Percentiles rank a stretch among this genome's conserved stretches.
These are phyloP conservation scores for Fraxinus quadrangulata DNA, from an alignment of 257 asterid genomes.

Conservation along the genomic window DNA sequence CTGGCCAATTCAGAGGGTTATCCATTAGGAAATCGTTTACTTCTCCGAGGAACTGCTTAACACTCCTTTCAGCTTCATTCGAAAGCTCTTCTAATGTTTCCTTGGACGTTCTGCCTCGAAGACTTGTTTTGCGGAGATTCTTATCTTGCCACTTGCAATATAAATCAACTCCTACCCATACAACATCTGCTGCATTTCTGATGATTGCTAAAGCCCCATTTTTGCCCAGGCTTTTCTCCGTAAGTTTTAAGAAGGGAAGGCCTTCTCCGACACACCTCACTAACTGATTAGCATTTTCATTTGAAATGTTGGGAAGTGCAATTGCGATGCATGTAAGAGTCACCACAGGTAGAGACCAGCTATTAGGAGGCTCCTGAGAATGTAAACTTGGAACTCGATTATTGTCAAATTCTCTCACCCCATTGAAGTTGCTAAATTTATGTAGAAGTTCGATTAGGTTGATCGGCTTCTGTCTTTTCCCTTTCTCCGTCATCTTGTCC, in stretches of 20 bases:
- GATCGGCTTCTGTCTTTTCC: constrained; percentile 8
- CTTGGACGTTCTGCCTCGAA: neutral
- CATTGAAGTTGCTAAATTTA: neutral
- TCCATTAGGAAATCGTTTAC: neutral
- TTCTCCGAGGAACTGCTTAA: neutral
- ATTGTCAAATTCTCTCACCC: constrained; percentile 8
- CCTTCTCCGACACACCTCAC: neutral
- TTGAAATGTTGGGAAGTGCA: constrained; percentile 13
- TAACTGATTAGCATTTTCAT: neutral
- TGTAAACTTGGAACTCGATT: neutral
- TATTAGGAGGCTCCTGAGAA: neutral
- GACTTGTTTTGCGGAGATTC: constrained; percentile 9
- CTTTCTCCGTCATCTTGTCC: neutral
- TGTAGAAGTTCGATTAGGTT: neutral
- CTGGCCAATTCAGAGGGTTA: constrained; percentile 21
- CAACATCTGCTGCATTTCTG: constrained; percentile 19
- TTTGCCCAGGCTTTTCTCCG: constrained; percentile 6
- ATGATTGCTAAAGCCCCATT: neutral
- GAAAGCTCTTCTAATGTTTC: constrained; percentile 10
- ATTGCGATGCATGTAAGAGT: constrained; percentile 21
- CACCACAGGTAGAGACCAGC: constrained; percentile 15
- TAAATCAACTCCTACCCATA: constrained; percentile 31
- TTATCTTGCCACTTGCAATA: constrained; percentile 15
- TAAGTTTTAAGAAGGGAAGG: neutral
- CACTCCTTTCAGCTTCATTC: neutral